Percentiles rank a stretch among this genome's conserved stretches.
These are phyloP conservation scores for Cladorrhinum sp. DNA, from an alignment of 2,329 filamentous ascomycete genomes.

Conservation along the genomic window DNA sequence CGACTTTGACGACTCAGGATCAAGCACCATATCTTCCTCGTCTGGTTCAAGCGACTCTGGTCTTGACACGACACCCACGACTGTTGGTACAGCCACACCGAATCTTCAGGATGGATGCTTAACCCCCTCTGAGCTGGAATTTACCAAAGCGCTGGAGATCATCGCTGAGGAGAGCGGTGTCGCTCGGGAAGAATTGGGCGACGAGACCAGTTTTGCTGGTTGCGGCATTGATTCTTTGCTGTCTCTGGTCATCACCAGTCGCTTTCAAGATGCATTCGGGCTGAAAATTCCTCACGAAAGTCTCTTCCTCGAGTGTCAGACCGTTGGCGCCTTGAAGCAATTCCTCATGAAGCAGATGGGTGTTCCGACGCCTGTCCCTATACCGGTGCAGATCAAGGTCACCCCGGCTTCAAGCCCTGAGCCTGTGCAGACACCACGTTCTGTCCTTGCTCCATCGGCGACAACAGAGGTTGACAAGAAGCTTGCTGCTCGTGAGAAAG, in stretches of 20 bases:
- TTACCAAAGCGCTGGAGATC: constrained; percentile 54
- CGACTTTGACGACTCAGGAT: neutral
- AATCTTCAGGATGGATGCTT: neutral
- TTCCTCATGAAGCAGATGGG: neutral
- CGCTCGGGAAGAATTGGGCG: constrained; percentile 58
- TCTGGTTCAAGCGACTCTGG: neutral
- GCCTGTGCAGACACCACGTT: neutral
- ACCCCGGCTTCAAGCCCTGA: neutral
- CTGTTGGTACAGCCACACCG: neutral
- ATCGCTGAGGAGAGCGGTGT: constrained; percentile 69
- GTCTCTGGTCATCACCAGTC: constrained; percentile 51
- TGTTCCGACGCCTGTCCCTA: neutral
- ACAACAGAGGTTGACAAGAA: neutral
- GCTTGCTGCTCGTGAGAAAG: constrained; percentile 12
- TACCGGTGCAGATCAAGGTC: neutral
- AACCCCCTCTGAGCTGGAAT: constrained; percentile 28
- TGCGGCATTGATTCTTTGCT: constrained; percentile 58
- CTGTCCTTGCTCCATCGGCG: neutral
- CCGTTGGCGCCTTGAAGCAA: neutral
- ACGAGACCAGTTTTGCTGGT: constrained; percentile 50
- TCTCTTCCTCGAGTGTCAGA: constrained; percentile 40
- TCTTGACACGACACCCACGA: neutral
- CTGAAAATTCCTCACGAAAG: constrained; percentile 32
- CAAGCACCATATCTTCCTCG: neutral
- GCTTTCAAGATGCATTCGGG: constrained; percentile 45